Evolutionary conservation across 768 basidiomycete genomes (phyloP).

Genomic region (Phylloporus sp.): DNA sequence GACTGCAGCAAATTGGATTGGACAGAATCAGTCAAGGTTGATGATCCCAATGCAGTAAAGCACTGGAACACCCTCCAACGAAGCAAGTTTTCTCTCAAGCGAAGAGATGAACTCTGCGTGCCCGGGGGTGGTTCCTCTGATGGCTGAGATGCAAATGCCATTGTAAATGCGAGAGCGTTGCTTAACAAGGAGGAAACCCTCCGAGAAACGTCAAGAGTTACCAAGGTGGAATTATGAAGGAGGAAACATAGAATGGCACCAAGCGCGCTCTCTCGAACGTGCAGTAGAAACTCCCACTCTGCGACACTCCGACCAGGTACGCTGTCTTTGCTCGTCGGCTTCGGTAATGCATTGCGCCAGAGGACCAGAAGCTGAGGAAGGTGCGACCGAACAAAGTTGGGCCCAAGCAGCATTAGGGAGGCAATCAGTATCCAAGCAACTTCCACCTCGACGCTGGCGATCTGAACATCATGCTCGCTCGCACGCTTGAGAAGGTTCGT

Average conservation of each 20-base stretch:
- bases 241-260: constrained; percentile 88
- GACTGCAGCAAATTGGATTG: constrained; percentile 80
- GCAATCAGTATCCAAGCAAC: constrained; percentile 93
- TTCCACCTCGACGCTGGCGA: constrained; percentile 83
- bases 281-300: constrained; percentile 90
- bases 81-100: constrained; percentile 78
- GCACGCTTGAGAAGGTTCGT: constrained; percentile 86
- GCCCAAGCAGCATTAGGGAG: constrained; percentile 87
- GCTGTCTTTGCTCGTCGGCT: constrained; percentile 85
- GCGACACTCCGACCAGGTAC: constrained; percentile 58
- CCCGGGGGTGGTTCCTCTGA: constrained; percentile 55
- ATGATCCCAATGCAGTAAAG: constrained; percentile 76
- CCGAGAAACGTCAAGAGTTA: constrained; percentile 88
- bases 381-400: constrained; percentile 90
- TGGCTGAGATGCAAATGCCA: constrained; percentile 71
- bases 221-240: constrained; percentile 71
- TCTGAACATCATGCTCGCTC: constrained; percentile 82
- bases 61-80: constrained; percentile 86
- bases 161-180: constrained; percentile 88
- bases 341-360: constrained; percentile 96
- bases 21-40: constrained; percentile 76
- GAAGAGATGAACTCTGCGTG: constrained; percentile 52
- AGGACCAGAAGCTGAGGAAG: constrained; percentile 91
- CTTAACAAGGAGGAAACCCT: constrained; percentile 82
- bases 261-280: constrained; percentile 86